Percentiles rank a stretch among this genome's conserved stretches.
phyloP scores from a whole-genome alignment of 169 alveolate genomes.

The Plasmodium billcollinsi region DNA sequence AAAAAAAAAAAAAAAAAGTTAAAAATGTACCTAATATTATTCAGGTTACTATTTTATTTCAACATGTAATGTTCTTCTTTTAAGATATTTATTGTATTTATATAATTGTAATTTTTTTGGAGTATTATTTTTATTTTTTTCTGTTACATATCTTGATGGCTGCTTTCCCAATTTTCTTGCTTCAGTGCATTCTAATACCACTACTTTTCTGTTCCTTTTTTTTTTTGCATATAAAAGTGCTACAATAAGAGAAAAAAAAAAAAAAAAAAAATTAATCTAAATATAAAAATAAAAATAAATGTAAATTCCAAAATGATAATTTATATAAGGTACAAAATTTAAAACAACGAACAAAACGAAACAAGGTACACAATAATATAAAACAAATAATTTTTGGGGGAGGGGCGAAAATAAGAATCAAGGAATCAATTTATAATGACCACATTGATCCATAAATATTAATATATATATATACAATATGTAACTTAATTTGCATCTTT shows the following conservation, averaged over 20 bases:
- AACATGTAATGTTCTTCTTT: constrained; percentile 85
- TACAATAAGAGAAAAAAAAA: constrained; percentile 25
- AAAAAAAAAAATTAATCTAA: constrained; percentile 9
- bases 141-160: constrained; percentile 86
- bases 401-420: no score
- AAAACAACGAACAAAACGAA: no score
- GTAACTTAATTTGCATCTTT: no score
- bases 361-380: no score
- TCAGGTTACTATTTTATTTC: constrained; percentile 79
- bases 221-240: constrained; percentile 50
- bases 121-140: constrained; percentile 86
- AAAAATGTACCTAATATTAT: no score
- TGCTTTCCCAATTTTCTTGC: constrained; percentile 83
- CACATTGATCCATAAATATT: no score
- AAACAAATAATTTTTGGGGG: no score
- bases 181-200: constrained; percentile 86
- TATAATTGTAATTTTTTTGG: constrained; percentile 85
- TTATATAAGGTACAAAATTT: no score
- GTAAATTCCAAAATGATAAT: no score
- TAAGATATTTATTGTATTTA: constrained; percentile 86
- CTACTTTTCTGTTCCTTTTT: constrained; percentile 78
- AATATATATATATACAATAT: no score
- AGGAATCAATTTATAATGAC: no score
- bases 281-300: background rate
- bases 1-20: no score